Percentiles rank a stretch among this genome's conserved stretches.
These are phyloP conservation scores for Penicillium riverlandense DNA, from an alignment of 495 filamentous ascomycete genomes.

Conservation along the genomic window DNA sequence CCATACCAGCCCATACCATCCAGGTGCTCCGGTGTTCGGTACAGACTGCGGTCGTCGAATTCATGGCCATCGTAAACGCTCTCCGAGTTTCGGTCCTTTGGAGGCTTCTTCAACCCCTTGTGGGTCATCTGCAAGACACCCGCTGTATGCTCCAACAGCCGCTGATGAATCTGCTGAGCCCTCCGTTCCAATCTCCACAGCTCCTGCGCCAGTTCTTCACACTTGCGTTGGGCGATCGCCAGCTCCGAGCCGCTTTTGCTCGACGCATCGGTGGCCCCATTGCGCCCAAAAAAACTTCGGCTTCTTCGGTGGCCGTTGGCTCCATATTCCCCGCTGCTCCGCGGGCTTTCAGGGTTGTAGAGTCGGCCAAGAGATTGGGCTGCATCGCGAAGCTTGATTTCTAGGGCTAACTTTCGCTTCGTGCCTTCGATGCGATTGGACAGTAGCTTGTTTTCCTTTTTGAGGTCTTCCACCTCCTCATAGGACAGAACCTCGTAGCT, in stretches of 20 bases:
- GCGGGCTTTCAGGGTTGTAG: constrained; percentile 49
- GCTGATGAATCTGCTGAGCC: constrained; percentile 59
- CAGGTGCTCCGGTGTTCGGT: constrained; percentile 60
- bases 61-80: constrained; percentile 55
- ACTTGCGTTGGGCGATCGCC: constrained; percentile 65
- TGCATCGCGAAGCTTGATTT: constrained; percentile 89
- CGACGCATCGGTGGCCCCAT: constrained; percentile 20
- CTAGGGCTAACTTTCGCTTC: constrained; percentile 76
- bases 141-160: constrained; percentile 82
- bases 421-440: constrained; percentile 69
- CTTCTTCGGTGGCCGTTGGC: constrained; percentile 24
- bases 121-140: constrained; percentile 87
- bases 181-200: constrained; percentile 70
- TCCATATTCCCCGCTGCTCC: constrained; percentile 27
- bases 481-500: constrained; percentile 78
- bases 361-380: constrained; percentile 76
- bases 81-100: constrained; percentile 47
- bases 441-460: constrained; percentile 70
- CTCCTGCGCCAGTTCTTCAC: constrained; percentile 76
- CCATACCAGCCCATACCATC: constrained; percentile 42
- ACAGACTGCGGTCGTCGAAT: constrained; percentile 78
- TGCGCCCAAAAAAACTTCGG: constrained; percentile 46
- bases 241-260: constrained; percentile 68
- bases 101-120: constrained; percentile 48
- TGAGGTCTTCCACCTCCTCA: constrained; percentile 84